These are phyloP conservation scores for Aurinia saxatilis DNA, from an alignment of 345 rosid species.

Conservation along the genomic window DNA sequence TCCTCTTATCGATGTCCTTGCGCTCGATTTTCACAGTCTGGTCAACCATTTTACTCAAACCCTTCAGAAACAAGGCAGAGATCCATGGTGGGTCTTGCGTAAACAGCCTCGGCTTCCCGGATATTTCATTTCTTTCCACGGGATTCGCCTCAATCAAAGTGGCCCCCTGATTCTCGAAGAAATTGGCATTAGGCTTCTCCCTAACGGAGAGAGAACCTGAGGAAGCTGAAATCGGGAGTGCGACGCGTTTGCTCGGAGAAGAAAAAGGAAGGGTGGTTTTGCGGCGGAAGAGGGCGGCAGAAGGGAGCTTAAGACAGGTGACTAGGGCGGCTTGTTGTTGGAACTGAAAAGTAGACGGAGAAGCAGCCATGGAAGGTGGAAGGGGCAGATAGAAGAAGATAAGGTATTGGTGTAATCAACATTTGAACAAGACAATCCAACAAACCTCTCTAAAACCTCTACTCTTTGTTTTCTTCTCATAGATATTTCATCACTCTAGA, in stretches of 20 bases:
- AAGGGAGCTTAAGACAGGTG: conserved; percentile 31
- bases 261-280: conserved; percentile 38
- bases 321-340: conserved; percentile 29
- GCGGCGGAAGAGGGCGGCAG: conserved; percentile 31
- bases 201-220: conserved; percentile 36
- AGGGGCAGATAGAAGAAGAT: conserved; percentile 26
- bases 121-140: conserved; percentile 23
- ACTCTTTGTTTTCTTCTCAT: conserved; percentile 13
- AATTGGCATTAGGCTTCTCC: conserved; percentile 22
- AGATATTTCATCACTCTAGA: too few relatives aligned
- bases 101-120: conserved; percentile 35
- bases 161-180: conserved; percentile 32
- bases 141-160: conserved; percentile 25
- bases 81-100: conserved; percentile 81
- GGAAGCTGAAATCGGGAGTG: conserved; percentile 21
- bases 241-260: conserved; percentile 7
- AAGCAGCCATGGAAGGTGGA: conserved; percentile 29
- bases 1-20: conserved; percentile 49
- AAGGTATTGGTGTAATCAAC: conserved; percentile 22
- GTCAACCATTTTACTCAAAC: conserved; percentile 38
- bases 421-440: conserved; percentile 21
- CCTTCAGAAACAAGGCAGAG: conserved; percentile 58
- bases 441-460: conserved; percentile 54
- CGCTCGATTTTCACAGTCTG: conserved; percentile 43
- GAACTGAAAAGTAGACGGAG: conserved; percentile 33